phyloP scores from a whole-genome alignment of 164 flowering plant genomes.

The Kingdonia uniflora region DNA sequence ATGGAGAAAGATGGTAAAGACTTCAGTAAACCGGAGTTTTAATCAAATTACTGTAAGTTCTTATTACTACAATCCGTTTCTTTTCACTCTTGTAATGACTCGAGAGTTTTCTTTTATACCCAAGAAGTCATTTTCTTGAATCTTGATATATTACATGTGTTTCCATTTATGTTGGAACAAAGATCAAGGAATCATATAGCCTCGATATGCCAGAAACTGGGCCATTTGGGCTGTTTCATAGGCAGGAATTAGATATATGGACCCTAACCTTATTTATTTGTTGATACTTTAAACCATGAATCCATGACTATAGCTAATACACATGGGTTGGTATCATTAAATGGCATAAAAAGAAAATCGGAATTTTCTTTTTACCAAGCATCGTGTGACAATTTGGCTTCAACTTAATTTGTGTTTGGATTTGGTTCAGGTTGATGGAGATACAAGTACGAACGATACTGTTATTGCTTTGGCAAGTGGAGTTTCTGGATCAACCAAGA shows the following conservation, averaged over 20 bases:
- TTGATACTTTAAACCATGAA: no score
- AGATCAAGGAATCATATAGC: no score
- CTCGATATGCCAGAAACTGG: no score
- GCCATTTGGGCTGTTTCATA: no score
- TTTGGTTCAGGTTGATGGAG: conserved; percentile 87
- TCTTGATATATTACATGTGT: background rate
- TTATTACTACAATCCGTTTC: background rate
- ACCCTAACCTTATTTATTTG: no score
- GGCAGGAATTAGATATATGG: no score
- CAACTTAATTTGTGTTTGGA: background rate
- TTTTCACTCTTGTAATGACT: background rate
- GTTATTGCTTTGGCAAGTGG: conserved; percentile 98
- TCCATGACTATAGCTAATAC: no score
- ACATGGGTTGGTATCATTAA: no score
- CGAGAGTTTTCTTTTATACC: no score
- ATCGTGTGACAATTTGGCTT: background rate
- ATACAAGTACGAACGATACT: conserved; percentile 94
- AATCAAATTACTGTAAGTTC: conserved; percentile 86
- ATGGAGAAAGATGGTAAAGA: conserved; percentile 86
- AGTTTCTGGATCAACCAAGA: conserved; percentile 54
- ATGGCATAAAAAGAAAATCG: no score
- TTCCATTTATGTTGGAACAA: background rate
- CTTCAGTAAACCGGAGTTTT: conserved; percentile 89
- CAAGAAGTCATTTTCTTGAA: no score
- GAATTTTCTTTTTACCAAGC: no score